phyloP scores from a whole-genome alignment of 2,329 filamentous ascomycete genomes.

The Orbilia brochopaga region DNA sequence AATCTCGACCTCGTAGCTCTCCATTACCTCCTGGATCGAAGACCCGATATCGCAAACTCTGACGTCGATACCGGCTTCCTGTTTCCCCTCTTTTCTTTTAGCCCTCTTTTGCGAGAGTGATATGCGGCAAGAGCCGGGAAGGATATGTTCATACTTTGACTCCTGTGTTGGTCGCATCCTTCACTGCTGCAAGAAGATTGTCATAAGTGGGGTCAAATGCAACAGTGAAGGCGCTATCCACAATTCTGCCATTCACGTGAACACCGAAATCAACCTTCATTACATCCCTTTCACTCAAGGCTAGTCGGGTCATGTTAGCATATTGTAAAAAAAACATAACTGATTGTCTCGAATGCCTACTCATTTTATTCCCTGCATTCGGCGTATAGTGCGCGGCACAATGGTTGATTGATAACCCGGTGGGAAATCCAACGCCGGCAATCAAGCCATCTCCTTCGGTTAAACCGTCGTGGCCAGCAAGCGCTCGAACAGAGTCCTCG shows the following conservation, averaged over 20 bases:
- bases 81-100: no score
- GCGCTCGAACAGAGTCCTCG: slow-evolving; percentile 76
- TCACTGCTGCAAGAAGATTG: slow-evolving; percentile 70
- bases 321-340: not conserved
- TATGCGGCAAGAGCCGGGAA: not conserved
- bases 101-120: no score
- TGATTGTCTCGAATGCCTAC: slow-evolving; percentile 31
- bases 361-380: slow-evolving; percentile 81
- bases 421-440: slow-evolving; percentile 85
- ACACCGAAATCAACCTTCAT: slow-evolving; percentile 77
- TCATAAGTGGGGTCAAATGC: slow-evolving; percentile 73
- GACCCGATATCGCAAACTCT: slow-evolving; percentile 84
- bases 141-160: slow-evolving; percentile 63
- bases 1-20: slow-evolving; percentile 87
- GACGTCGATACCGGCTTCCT: slow-evolving; percentile 89
- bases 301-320: slow-evolving; percentile 43
- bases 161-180: slow-evolving; percentile 74
- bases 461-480: slow-evolving; percentile 77
- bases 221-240: slow-evolving; percentile 74
- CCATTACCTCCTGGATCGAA: slow-evolving; percentile 87
- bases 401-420: slow-evolving; percentile 81
- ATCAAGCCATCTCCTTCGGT: slow-evolving; percentile 78
- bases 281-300: slow-evolving; percentile 70
- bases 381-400: slow-evolving; percentile 86
- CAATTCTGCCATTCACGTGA: slow-evolving; percentile 73